Evolutionary conservation across 345 rosid genomes (phyloP).

Genomic region (Boechera stricta): DNA sequence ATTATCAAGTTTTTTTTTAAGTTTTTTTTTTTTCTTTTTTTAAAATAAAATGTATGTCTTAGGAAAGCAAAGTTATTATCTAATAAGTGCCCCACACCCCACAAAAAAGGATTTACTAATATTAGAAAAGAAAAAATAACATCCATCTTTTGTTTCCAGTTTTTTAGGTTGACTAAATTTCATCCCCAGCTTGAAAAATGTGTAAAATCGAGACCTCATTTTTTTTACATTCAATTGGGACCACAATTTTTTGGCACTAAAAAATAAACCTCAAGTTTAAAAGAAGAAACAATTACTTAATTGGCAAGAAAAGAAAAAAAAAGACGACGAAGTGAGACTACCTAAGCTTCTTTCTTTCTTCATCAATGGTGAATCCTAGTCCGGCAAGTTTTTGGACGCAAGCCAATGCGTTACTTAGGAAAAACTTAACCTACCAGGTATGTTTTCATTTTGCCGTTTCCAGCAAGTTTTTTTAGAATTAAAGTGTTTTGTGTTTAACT

Average conservation of each 20-base stretch:
- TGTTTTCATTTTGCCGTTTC: neutral
- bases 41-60: neutral
- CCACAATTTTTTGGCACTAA: neutral
- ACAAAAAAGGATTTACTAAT: neutral
- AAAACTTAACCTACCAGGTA: conserved; percentile 88
- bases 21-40: neutral
- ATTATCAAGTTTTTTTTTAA: conserved; percentile 33
- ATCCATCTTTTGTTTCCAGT: neutral
- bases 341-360: conserved; percentile 17
- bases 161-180: neutral
- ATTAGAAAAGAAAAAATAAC: neutral
- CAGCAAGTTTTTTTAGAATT: neutral
- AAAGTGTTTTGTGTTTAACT: neutral
- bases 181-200: neutral
- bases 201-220: neutral
- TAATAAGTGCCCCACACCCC: neutral
- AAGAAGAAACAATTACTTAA: neutral
- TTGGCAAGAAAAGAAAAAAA: neutral
- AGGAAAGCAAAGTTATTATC: neutral
- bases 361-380: conserved; percentile 56
- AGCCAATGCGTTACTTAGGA: conserved; percentile 78
- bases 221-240: neutral
- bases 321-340: neutral
- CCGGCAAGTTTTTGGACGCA: conserved; percentile 70
- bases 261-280: neutral